Evolutionary conservation across 768 basidiomycete species (phyloP), one percentile per base, ranked within the genome.

Genomic region (Termitomyces sp.): DNA sequence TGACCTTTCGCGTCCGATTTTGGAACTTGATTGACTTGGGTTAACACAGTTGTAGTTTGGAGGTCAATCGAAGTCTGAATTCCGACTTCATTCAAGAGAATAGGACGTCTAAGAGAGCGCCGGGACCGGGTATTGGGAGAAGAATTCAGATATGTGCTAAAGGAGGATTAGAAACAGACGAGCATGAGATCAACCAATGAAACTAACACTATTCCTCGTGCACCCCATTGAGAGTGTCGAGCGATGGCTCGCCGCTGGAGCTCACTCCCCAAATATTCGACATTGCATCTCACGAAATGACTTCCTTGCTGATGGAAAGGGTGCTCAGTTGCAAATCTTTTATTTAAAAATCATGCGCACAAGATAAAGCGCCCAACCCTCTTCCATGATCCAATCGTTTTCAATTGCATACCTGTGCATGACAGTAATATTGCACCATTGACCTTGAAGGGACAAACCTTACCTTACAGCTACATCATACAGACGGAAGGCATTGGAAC

Each of bases 381-480:
- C 87, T 67, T 90, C 87, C 50, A 85, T 72, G 8, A 82, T 67
- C 87, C 86, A 90, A 56, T 85, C 83, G 54, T 86, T 81, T 60
- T 83, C 82, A 12, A 82, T 77, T 4, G 85, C 81, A 30, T 85
- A 74, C 59, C 86, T 87, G 8, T 33, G 42, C 11, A 56, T 35
- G 19, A 37, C 51, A 11, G 12, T 30, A 15, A 35, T 48, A 23
- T 55, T 40, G 45, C 11, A 12, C 26, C n/a, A 33, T 7, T 53
- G 10, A 17, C 23, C 11, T 17, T 19, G 17, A 23, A 31, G 33
- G 35, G 8, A n/a, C 8, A 54, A 12, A 19, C 64, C 76, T 47
- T 65, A 82, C 84, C 79, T 85, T 23, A 87, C 82, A 12, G 87
- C 87, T 15, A 81, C 72, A 59, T 90, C 88, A 63, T 87, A 89